Conservation (phyloP, 768 basidiomycete species). For the Roridomyces roridus region DNA sequence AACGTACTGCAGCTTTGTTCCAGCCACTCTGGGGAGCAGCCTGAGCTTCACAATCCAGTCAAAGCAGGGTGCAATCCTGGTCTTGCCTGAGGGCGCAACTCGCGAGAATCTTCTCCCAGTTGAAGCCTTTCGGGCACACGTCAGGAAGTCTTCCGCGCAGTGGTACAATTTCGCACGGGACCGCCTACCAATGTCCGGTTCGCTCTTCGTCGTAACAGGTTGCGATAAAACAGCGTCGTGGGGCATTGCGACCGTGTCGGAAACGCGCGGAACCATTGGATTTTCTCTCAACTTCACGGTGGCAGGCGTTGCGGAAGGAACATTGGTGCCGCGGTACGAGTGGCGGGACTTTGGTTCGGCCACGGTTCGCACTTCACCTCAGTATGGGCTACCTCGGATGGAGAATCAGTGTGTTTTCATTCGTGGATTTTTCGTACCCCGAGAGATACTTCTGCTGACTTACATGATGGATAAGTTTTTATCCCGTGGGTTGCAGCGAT, state of each 20-base stretch:
- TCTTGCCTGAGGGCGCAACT: constrained; percentile 24
- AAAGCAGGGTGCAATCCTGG: constrained; percentile 23
- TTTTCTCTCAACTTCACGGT: constrained; percentile 10
- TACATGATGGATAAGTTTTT: no score
- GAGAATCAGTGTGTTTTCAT: constrained; percentile 28
- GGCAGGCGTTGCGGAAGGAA: constrained; percentile 1
- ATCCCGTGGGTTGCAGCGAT: no score
- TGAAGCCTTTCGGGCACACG: constrained; percentile 16
- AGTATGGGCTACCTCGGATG: neutral
- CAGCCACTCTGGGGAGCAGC: constrained; percentile 10
- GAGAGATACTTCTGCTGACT: no score
- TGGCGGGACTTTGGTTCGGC: constrained; percentile 12
- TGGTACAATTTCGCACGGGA: constrained; percentile 11
- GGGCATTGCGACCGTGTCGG: constrained; percentile 23
- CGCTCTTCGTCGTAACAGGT: constrained; percentile 24
- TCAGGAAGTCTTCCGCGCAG: constrained; percentile 1
- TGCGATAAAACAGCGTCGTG: constrained; percentile 27
- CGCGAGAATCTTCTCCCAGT: constrained; percentile 11
- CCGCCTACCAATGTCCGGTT: neutral
- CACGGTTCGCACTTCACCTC: neutral
- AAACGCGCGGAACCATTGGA: neutral
- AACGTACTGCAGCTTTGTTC: constrained; percentile 6
- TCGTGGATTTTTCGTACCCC: no score
- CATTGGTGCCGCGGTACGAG: constrained; percentile 6
- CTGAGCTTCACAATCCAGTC: constrained; percentile 12